These are phyloP conservation scores for Epichloe scottii DNA, from an alignment of 2,329 filamentous ascomycete genomes.

Conservation along the genomic window DNA sequence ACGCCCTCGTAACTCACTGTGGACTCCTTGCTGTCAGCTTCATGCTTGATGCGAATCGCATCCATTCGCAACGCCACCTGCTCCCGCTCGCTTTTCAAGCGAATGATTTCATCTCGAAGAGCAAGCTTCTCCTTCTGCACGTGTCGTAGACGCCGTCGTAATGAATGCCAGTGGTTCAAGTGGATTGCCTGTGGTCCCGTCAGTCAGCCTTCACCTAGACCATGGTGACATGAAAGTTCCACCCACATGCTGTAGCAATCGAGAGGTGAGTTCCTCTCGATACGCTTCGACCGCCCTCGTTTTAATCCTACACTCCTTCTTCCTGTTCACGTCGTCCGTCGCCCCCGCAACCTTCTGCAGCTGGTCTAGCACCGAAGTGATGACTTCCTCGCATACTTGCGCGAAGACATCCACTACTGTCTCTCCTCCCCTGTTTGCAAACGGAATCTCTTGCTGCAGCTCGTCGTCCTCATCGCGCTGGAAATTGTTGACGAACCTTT, in stretches of 20 bases:
- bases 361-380: constrained; percentile 36
- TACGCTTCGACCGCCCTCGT: constrained; percentile 45
- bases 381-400: constrained; percentile 48
- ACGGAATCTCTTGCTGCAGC: constrained; percentile 39
- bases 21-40: constrained; percentile 38
- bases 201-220: background rate
- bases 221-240: background rate
- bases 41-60: constrained; percentile 46
- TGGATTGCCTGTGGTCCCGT: constrained; percentile 35
- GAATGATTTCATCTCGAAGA: constrained; percentile 47
- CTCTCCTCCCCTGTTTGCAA: constrained; percentile 40
- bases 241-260: constrained; percentile 47
- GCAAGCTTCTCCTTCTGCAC: constrained; percentile 44
- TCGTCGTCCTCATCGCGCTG: constrained; percentile 30
- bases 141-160: constrained; percentile 44
- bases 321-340: constrained; percentile 32
- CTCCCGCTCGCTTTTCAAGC: constrained; percentile 45
- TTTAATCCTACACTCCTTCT: constrained; percentile 43
- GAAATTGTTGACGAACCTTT: constrained; percentile 42
- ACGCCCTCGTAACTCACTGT: constrained; percentile 27
- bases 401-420: constrained; percentile 51
- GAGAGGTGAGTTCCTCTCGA: constrained; percentile 40
- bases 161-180: constrained; percentile 44
- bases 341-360: constrained; percentile 27
- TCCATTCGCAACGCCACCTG: constrained; percentile 52